Conservation (phyloP, 192 early-diverging fungal genomes). For the Oehlia diaphana region DNA sequence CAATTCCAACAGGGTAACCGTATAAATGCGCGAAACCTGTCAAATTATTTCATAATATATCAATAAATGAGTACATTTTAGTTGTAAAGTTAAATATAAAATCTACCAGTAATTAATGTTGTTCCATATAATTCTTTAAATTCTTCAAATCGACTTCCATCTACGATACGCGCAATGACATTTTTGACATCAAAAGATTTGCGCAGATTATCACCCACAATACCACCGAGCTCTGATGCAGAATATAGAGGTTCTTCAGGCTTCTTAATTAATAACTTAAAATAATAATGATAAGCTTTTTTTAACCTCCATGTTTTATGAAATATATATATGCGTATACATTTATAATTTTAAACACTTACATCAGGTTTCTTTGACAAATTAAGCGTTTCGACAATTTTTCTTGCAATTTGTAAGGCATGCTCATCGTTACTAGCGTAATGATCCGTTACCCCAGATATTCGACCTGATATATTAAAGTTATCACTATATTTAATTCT, state of each 20-base stretch:
- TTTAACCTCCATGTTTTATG: not conserved
- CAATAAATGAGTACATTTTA: not conserved
- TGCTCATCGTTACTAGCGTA: conserved; percentile 85
- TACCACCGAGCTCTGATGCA: conserved; percentile 84
- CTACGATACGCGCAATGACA: conserved; percentile 93
- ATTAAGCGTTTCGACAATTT: conserved; percentile 87
- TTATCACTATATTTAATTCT: not conserved
- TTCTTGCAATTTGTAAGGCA: conserved; percentile 80
- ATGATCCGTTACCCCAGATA: conserved; percentile 96
- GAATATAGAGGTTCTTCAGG: conserved; percentile 81
- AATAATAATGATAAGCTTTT: not conserved
- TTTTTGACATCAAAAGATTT: conserved; percentile 88
- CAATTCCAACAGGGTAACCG: conserved; percentile 89
- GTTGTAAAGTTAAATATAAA: not conserved
- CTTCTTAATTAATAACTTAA: conserved; percentile 30
- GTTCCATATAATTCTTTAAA: conserved; percentile 94
- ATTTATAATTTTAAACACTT: conserved; percentile 1
- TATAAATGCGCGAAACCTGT: conserved; percentile 85
- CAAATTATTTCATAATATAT: not conserved
- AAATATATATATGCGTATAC: not conserved
- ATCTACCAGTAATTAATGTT: conserved; percentile 76
- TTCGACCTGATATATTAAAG: conserved; percentile 46
- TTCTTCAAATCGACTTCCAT: conserved; percentile 87
- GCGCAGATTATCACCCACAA: conserved; percentile 89
- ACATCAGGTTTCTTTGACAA: conserved; percentile 66